Evolutionary conservation across 192 early-diverging fungal genomes (phyloP).

Genomic region (Backusella liffmaniae): DNA sequence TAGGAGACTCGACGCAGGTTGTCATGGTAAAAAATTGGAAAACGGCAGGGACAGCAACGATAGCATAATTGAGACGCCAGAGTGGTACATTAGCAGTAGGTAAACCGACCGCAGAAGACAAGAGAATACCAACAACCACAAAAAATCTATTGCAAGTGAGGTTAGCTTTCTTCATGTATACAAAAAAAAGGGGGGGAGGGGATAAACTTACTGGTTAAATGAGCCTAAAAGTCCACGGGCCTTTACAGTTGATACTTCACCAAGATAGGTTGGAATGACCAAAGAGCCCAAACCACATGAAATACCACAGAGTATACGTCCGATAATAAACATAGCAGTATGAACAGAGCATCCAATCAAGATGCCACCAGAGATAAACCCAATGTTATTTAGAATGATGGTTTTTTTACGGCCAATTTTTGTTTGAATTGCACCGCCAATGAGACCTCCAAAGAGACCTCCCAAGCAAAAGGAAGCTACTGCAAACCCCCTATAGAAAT

Average conservation of each 20-base stretch:
- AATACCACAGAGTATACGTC: slow-evolving; percentile 73
- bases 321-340: slow-evolving; percentile 63
- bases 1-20: slow-evolving; percentile 76
- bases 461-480: slow-evolving; percentile 49
- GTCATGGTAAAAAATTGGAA: slow-evolving; percentile 60
- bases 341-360: slow-evolving; percentile 64
- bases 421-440: slow-evolving; percentile 44
- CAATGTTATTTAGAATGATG: slow-evolving; percentile 64
- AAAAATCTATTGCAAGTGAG: slow-evolving; percentile 39
- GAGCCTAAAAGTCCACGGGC: slow-evolving; percentile 69
- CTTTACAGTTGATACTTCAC: slow-evolving; percentile 74
- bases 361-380: slow-evolving; percentile 63
- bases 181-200: background rate
- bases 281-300: slow-evolving; percentile 67
- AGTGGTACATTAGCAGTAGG: slow-evolving; percentile 57
- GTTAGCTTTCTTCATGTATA: background rate
- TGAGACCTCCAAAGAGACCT: slow-evolving; percentile 53
- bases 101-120: slow-evolving; percentile 64
- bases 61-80: slow-evolving; percentile 69
- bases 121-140: slow-evolving; percentile 76
- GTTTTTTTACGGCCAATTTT: slow-evolving; percentile 49
- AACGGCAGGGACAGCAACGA: slow-evolving; percentile 60
- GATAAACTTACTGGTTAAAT: slow-evolving; percentile 52
- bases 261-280: slow-evolving; percentile 64
- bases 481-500: slow-evolving; percentile 37